Base-by-base conservation (phyloP, 2,329 filamentous ascomycete genomes). In the Corinectria fuckeliana region DNA sequence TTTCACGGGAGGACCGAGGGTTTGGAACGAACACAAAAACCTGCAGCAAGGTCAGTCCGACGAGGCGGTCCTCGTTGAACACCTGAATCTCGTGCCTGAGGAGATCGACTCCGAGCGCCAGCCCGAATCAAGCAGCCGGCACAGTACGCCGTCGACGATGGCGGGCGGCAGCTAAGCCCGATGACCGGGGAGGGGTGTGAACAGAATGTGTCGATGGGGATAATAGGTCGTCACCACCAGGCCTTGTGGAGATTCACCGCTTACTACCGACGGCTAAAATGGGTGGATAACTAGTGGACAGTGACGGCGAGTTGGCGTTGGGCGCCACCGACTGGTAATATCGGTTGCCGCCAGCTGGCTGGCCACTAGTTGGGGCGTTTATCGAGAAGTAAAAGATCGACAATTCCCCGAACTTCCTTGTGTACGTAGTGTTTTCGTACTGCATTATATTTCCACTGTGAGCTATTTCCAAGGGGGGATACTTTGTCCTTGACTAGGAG, bases 121-220 rank as follows among this genome's bases (percentile, higher is more conserved):
- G 50, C 49, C 58, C 41, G 56, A 62, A 52, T 62, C 68, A 67
- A 69, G 62, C 64, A 62, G 65, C 54, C 39, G 25, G 20, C 42
- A 26, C 20, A 28, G 41, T 59, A 54, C 60, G 49, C 67, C 60
- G 64, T 62, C 57, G 50, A 66, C 50, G 64, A 69, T 65, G 66
- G 64, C 65, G 58, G 65, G 61, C 68, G 66, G 68, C 64, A 70
- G 55, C 68, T 69, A 70, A 62, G 55, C 55, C 50, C 56, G 58
- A 59, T 59, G 61, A 53, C 64, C 58, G 63, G 64, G 65, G 64
- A 61, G 63, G 65, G 66, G 67, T 61, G 60, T 68, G 68, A 64
- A 58, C 59, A 41, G 56, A 60, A 61, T 57, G 42, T 63, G 53
- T 64, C 53, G 62, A 66, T 66, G 66, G 62, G n/a, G 56, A 65